Conservation (phyloP, 192 early-diverging fungal species). For the Globomyces pollinis-pini region DNA sequence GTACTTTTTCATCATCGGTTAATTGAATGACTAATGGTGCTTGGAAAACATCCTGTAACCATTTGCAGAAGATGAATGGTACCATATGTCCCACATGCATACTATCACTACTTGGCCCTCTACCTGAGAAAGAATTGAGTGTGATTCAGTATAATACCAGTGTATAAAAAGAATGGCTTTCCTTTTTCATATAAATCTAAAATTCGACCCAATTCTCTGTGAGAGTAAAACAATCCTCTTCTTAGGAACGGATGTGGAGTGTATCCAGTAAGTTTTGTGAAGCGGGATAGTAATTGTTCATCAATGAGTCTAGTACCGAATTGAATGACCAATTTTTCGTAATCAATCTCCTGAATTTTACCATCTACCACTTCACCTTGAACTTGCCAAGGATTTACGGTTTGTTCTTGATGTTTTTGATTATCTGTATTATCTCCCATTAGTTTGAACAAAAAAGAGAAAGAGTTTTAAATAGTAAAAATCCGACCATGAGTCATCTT, state of each 20-base stretch:
- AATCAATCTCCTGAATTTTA: constrained; percentile 80
- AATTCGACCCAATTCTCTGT: constrained; percentile 75
- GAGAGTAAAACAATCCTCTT: constrained; percentile 90
- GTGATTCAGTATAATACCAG: too few species aligned
- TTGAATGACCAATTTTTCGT: constrained; percentile 76
- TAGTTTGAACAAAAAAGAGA: too few species aligned
- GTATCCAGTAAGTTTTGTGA: constrained; percentile 78
- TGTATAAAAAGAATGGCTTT: constrained; percentile 97
- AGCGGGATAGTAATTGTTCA: constrained; percentile 62
- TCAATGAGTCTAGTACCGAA: constrained; percentile 85
- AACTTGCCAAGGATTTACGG: constrained; percentile 89
- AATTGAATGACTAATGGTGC: constrained; percentile 92
- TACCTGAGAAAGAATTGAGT: too few species aligned
- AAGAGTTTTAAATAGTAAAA: too few species aligned
- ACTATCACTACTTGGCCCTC: constrained; percentile 81
- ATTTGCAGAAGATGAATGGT: constrained; percentile 94
- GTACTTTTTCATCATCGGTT: constrained; percentile 98
- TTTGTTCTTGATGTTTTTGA: too few species aligned
- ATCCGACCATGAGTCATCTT: too few species aligned
- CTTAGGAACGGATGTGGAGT: constrained; percentile 76
- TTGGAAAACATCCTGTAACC: constrained; percentile 94
- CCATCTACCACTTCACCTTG: constrained; percentile 83
- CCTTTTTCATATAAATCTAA: constrained; percentile 89
- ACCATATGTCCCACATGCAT: constrained; percentile 98
- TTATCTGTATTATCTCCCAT: too few species aligned